Evolutionary conservation across 768 basidiomycete genomes (phyloP).

Genomic region (Suillus tomentosus): DNA sequence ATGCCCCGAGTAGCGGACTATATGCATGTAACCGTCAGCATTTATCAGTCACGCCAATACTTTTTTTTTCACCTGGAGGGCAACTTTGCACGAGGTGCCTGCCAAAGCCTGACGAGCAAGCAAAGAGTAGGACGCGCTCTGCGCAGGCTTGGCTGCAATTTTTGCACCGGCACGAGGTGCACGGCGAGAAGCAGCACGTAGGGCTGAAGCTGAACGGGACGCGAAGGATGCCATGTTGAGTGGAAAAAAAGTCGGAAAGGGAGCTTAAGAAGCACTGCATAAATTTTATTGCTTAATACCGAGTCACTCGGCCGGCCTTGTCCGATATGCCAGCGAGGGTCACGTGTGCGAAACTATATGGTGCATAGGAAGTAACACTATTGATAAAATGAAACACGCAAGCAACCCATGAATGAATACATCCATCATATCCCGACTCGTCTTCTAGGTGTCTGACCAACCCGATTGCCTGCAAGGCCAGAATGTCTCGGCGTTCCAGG

Average conservation of each 20-base stretch:
- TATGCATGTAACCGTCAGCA: constrained; percentile 32
- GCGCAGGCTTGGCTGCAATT: constrained; percentile 42
- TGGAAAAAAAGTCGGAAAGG: constrained; percentile 8
- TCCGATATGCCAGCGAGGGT: neutral
- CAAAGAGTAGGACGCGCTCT: constrained; percentile 69
- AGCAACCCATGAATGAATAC: neutral
- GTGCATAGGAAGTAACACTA: neutral
- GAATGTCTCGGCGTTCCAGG: constrained; percentile 80
- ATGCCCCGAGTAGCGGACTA: constrained; percentile 59
- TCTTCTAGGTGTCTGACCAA: constrained; percentile 76
- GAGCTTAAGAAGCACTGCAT: neutral
- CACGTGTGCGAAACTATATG: neutral
- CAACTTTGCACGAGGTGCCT: constrained; percentile 31
- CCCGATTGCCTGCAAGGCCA: constrained; percentile 65
- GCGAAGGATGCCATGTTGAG: constrained; percentile 62
- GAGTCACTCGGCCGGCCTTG: constrained; percentile 1
- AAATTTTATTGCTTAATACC: neutral
- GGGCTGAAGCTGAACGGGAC: constrained; percentile 63
- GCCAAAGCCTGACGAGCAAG: constrained; percentile 48
- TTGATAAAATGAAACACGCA: constrained; percentile 10
- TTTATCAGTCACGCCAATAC: neutral
- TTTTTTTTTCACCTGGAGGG: constrained; percentile 36
- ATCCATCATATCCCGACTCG: constrained; percentile 62
- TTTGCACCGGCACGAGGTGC: constrained; percentile 52
- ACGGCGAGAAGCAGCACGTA: constrained; percentile 69